A percentile compares a stretch with the other conserved stretches of the same genome.
Evolutionary conservation across 2,329 filamentous ascomycete genomes (phyloP).

Genomic region (Fusarium nematophilum): DNA sequence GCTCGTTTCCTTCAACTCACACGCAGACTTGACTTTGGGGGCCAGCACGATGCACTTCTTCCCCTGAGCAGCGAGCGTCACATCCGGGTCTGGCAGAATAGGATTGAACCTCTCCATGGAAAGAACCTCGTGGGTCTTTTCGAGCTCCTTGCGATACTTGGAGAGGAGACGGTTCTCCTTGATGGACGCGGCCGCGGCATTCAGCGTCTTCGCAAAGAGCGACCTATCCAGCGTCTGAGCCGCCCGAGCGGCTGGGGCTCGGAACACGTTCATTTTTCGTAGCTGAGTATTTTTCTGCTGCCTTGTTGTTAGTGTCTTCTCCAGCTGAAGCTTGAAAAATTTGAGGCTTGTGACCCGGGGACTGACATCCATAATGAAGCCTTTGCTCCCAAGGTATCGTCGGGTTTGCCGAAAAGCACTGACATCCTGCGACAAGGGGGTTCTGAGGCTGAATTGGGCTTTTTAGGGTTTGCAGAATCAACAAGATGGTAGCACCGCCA

Average conservation of each 20-base stretch:
- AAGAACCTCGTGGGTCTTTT: slow-evolving; percentile 74
- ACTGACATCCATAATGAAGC: slow-evolving; percentile 50
- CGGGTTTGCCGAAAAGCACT: slow-evolving; percentile 36
- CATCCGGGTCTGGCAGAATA: slow-evolving; percentile 72
- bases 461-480: slow-evolving; percentile 41
- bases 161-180: slow-evolving; percentile 81
- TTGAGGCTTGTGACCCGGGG: no score
- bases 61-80: slow-evolving; percentile 62
- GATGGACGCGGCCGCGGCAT: slow-evolving; percentile 81
- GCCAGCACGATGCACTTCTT: slow-evolving; percentile 71
- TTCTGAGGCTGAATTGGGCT: slow-evolving; percentile 45
- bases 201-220: slow-evolving; percentile 82
- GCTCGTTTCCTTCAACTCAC: slow-evolving; percentile 49
- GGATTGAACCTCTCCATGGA: slow-evolving; percentile 70
- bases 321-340: neutral
- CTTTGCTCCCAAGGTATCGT: slow-evolving; percentile 36
- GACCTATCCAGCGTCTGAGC: slow-evolving; percentile 84
- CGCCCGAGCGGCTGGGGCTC: slow-evolving; percentile 81
- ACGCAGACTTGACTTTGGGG: slow-evolving; percentile 65
- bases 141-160: slow-evolving; percentile 74
- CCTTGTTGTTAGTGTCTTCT: slow-evolving; percentile 10
- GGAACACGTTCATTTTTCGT: slow-evolving; percentile 70
- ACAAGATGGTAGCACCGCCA: slow-evolving; percentile 31
- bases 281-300: slow-evolving; percentile 43
- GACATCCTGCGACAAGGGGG: slow-evolving; percentile 39